A percentile compares a stretch with the other conserved stretches of the same genome.
Evolutionary conservation across 129 eudicot genomes (phyloP).

Genomic region (Solidago caesia): DNA sequence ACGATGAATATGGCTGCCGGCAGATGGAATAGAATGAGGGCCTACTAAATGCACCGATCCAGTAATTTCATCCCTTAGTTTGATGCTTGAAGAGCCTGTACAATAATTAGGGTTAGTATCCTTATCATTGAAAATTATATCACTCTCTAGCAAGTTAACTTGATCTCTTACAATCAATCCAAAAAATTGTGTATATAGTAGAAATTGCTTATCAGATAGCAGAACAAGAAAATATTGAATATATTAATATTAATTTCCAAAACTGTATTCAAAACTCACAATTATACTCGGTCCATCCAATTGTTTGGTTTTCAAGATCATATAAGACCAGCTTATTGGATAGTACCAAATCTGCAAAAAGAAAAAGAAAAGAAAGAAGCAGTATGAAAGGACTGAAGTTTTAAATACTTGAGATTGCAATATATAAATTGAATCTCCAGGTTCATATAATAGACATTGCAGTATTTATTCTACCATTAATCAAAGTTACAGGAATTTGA

Average conservation of each 20-base stretch:
- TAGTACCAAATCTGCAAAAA: constrained; percentile 73
- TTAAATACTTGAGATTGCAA: background rate
- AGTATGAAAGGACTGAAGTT: background rate
- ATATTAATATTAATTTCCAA: background rate
- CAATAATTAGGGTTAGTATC: background rate
- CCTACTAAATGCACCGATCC: constrained; percentile 85
- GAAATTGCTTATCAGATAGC: background rate
- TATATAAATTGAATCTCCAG: background rate
- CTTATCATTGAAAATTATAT: background rate
- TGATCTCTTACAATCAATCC: background rate
- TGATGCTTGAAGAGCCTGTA: constrained; percentile 73
- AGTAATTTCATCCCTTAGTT: constrained; percentile 65
- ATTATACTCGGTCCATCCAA: constrained; percentile 85
- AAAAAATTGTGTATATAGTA: background rate
- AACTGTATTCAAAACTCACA: constrained; percentile 53
- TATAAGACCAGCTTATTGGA: constrained; percentile 77
- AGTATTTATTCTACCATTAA: background rate
- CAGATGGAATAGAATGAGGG: constrained; percentile 53
- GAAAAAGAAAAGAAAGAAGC: constrained; percentile 7
- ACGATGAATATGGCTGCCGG: constrained; percentile 21
- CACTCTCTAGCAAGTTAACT: background rate
- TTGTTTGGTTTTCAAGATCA: constrained; percentile 76
- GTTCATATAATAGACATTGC: background rate
- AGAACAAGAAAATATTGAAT: background rate
- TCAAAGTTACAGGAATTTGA: constrained; percentile 9